Conservation (phyloP, 2,329 filamentous ascomycete species). For the Penicillium sp. region DNA sequence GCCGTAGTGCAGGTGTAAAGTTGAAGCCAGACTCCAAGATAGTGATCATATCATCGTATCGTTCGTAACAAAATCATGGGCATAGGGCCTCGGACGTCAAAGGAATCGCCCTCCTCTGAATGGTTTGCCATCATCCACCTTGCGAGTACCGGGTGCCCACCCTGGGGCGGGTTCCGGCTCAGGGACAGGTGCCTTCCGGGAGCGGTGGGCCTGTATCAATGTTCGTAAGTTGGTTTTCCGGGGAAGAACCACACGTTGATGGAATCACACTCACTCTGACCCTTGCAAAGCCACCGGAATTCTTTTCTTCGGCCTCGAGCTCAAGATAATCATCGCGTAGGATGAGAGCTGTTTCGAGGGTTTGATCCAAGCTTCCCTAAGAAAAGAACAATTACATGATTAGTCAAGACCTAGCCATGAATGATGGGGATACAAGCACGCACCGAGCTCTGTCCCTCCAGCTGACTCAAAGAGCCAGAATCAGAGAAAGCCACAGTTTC, state of each 20-base stretch:
- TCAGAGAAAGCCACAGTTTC: background rate
- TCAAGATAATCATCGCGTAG: background rate
- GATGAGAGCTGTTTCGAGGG: background rate
- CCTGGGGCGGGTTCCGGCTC: background rate
- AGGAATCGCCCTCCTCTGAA: background rate
- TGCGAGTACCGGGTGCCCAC: background rate
- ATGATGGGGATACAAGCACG: background rate
- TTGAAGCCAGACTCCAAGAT: background rate
- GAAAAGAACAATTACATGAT: background rate
- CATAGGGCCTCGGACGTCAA: background rate
- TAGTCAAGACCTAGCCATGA: background rate
- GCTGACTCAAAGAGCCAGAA: background rate
- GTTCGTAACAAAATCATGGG: background rate
- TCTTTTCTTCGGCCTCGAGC: background rate
- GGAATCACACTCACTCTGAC: constrained; percentile 2
- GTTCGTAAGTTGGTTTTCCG: background rate
- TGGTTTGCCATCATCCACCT: background rate
- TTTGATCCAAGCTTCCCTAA: background rate
- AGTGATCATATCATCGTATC: background rate
- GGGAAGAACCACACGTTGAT: background rate
- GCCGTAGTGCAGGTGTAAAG: background rate
- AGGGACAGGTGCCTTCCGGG: background rate
- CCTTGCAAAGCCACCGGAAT: background rate
- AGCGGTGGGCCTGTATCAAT: background rate
- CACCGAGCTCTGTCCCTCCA: background rate